A percentile compares a stretch with the other conserved stretches of the same genome.
phyloP scores from a whole-genome alignment of 1,284 basidiomycete species.

The Schizophyllum amplum region DNA sequence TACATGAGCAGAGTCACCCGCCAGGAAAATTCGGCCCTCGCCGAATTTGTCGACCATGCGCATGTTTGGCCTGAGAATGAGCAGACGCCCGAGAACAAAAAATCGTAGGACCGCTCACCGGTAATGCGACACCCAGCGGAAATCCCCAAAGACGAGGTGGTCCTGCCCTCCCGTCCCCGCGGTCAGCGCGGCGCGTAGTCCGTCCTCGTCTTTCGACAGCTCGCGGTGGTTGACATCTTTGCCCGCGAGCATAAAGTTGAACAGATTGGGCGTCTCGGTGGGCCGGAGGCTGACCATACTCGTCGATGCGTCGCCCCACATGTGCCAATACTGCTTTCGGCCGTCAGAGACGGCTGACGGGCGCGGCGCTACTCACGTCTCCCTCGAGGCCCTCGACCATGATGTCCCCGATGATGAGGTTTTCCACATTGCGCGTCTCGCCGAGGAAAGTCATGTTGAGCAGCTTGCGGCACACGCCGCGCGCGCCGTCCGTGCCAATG shows the following conservation, averaged over 20 bases:
- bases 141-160: slow-evolving; percentile 5
- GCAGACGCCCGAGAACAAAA: neutral
- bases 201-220: slow-evolving; percentile 8
- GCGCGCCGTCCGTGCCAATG: slow-evolving; percentile 30
- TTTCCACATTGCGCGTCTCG: slow-evolving; percentile 22
- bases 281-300: slow-evolving; percentile 12
- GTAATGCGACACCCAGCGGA: slow-evolving; percentile 11
- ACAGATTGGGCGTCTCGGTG: slow-evolving; percentile 15
- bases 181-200: neutral
- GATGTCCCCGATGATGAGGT: slow-evolving; percentile 27
- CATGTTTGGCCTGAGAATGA: slow-evolving; percentile 11
- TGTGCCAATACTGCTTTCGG: slow-evolving; percentile 13
- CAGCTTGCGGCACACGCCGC: slow-evolving; percentile 24
- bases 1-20: slow-evolving; percentile 20
- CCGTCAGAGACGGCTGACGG: neutral
- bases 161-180: neutral
- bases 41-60: slow-evolving; percentile 14
- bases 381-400: slow-evolving; percentile 22
- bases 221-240: slow-evolving; percentile 12
- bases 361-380: slow-evolving; percentile 15
- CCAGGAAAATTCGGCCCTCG: slow-evolving; percentile 13
- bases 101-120: slow-evolving; percentile 3
- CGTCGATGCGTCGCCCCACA: slow-evolving; percentile 10
- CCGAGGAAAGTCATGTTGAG: slow-evolving; percentile 30
- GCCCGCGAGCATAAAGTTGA: slow-evolving; percentile 14